A percentile compares a stretch with the other conserved stretches of the same genome.
Evolutionary conservation across 2,329 filamentous ascomycete genomes (phyloP).

Genomic region (Penicillium hesseltinei): DNA sequence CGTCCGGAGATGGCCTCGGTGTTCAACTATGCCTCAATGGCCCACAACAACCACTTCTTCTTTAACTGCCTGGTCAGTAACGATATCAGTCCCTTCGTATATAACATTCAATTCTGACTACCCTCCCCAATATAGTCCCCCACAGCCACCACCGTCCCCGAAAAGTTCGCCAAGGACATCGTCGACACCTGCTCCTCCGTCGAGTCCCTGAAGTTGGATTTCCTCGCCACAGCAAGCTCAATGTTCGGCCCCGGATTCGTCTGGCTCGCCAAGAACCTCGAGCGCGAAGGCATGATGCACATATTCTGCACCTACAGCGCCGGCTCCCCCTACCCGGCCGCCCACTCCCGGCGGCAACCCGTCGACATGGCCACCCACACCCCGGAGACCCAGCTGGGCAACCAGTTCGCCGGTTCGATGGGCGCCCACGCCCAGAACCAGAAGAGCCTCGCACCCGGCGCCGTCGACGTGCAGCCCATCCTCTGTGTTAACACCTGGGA

Average conservation of each 20-base stretch:
- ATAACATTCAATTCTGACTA: constrained; percentile 7
- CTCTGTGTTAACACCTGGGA: constrained; percentile 96
- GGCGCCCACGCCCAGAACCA: constrained; percentile 34
- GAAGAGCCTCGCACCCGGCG: constrained; percentile 41
- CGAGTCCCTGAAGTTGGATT: constrained; percentile 75
- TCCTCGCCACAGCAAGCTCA: constrained; percentile 74
- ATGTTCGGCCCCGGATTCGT: constrained; percentile 99
- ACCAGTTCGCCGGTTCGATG: constrained; percentile 39
- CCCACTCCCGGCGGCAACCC: constrained; percentile 71
- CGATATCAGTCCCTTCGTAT: too few species aligned
- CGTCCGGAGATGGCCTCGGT: constrained; percentile 71
- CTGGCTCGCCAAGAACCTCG: constrained; percentile 73
- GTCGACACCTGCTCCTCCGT: constrained; percentile 73
- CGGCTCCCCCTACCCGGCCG: constrained; percentile 80
- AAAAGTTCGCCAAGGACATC: constrained; percentile 59
- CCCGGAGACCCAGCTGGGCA: constrained; percentile 33
- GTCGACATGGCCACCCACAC: constrained; percentile 48
- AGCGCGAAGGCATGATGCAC: constrained; percentile 52
- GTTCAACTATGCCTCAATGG: constrained; percentile 98
- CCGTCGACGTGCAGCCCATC: constrained; percentile 65
- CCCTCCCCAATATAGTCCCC: constrained; percentile 35
- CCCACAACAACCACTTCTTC: constrained; percentile 75
- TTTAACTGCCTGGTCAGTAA: constrained; percentile 47
- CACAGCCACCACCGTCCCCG: constrained; percentile 53
- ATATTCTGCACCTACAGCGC: constrained; percentile 88